A percentile compares a stretch with the other conserved stretches of the same genome.
phyloP scores from a whole-genome alignment of 495 filamentous ascomycete genomes.

The Penicillium arizonense region DNA sequence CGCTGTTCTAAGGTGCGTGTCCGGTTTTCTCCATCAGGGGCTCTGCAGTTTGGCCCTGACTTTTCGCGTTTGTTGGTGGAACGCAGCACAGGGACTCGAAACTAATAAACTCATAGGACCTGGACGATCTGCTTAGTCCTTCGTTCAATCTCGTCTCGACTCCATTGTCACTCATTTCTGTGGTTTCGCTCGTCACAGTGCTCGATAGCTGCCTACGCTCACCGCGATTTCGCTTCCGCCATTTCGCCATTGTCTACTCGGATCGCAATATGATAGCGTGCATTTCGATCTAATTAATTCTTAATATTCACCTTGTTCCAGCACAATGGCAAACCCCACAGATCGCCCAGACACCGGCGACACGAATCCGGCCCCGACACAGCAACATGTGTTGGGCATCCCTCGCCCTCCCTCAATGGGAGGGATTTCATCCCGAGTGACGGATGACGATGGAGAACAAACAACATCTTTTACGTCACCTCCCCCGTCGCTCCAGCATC shows the following conservation, averaged over 20 bases:
- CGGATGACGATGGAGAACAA: constrained; percentile 59
- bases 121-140: constrained; percentile 4
- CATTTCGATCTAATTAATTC: constrained; percentile 11
- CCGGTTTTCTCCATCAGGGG: constrained; percentile 19
- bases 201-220: background rate
- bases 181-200: constrained; percentile 1
- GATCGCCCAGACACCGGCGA: constrained; percentile 27
- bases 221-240: background rate
- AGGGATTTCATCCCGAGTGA: constrained; percentile 83
- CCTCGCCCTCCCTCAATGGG: constrained; percentile 47
- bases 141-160: constrained; percentile 4
- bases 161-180: constrained; percentile 18
- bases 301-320: background rate
- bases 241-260: background rate
- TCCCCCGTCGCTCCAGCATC: constrained; percentile 43
- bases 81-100: background rate
- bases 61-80: constrained; percentile 14
- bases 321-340: constrained; percentile 27
- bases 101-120: constrained; percentile 9
- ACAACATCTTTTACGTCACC: constrained; percentile 43
- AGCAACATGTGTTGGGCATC: constrained; percentile 38
- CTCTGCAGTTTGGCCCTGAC: constrained; percentile 12
- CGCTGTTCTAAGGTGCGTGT: constrained; percentile 10
- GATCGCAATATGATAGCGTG: constrained; percentile 22
- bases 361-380: constrained; percentile 17